These are phyloP conservation scores for Pichia heedii DNA, from an alignment of 805 yeast species.

Conservation along the genomic window DNA sequence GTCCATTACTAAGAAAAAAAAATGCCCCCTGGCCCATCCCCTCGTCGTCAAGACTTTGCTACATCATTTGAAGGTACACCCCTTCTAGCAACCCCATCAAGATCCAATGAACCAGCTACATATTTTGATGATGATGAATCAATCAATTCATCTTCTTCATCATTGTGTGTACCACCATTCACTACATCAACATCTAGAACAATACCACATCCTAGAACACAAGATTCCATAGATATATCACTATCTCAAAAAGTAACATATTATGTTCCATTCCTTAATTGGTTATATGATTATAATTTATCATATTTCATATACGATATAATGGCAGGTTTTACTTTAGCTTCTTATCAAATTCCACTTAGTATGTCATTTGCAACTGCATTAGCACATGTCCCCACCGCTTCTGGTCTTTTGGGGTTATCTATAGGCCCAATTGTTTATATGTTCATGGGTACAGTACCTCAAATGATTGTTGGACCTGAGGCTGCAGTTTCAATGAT, in stretches of 20 bases:
- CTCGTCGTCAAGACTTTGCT: no score
- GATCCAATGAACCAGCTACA: no score
- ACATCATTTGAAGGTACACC: no score
- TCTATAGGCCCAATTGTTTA: constrained; percentile 74
- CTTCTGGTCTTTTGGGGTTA: constrained; percentile 69
- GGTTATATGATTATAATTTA: constrained; percentile 48
- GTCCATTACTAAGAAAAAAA: no score
- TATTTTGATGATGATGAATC: background rate
- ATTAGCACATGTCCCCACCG: constrained; percentile 74
- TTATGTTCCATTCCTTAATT: constrained; percentile 57
- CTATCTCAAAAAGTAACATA: constrained; percentile 37
- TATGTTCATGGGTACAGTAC: constrained; percentile 74
- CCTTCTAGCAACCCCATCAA: no score
- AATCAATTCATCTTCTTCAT: background rate
- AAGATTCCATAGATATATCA: constrained; percentile 1
- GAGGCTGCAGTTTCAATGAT: constrained; percentile 82
- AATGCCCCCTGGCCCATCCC: no score
- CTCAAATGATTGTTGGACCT: constrained; percentile 86
- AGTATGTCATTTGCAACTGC: constrained; percentile 76
- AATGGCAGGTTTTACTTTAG: constrained; percentile 78
- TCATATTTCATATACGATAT: constrained; percentile 47
- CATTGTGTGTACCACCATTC: background rate
- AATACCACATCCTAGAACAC: constrained; percentile 1
- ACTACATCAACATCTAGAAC: background rate
- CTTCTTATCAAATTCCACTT: constrained; percentile 86